These are phyloP conservation scores for Haplographium delicatum DNA, from an alignment of 495 filamentous ascomycete species.

Conservation along the genomic window DNA sequence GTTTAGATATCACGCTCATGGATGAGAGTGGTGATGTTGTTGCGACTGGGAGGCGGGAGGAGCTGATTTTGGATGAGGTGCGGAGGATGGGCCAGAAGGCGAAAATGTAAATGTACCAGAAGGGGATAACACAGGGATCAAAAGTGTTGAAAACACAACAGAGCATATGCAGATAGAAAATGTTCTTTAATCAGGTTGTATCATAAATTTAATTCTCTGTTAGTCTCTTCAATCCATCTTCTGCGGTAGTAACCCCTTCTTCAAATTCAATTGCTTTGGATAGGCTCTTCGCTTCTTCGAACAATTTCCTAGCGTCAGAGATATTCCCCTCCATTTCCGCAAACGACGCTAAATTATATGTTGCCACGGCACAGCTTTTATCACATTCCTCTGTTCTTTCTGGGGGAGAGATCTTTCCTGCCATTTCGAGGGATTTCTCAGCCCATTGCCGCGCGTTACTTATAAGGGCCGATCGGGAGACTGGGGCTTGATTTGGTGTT, in stretches of 20 bases:
- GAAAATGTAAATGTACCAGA: no score
- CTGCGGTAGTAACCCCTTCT: slow-evolving; percentile 56
- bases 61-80: no score
- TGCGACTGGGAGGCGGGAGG: no score
- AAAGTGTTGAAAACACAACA: no score
- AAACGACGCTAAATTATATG: slow-evolving; percentile 80
- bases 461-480: slow-evolving; percentile 47
- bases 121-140: no score
- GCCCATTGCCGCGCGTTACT: slow-evolving; percentile 68
- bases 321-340: slow-evolving; percentile 62
- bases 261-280: slow-evolving; percentile 58
- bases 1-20: no score
- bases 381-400: slow-evolving; percentile 78
- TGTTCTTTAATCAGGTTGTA: slow-evolving; percentile 2
- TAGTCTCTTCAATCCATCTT: slow-evolving; percentile 51
- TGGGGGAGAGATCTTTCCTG: slow-evolving; percentile 47
- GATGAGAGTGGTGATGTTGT: no score
- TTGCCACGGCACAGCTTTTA: slow-evolving; percentile 75
- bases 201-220: slow-evolving; percentile 2
- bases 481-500: slow-evolving; percentile 27
- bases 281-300: slow-evolving; percentile 57
- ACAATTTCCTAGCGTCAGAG: slow-evolving; percentile 57
- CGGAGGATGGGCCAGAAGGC: no score
- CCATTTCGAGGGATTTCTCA: slow-evolving; percentile 60
- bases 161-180: no score